Base-by-base conservation (phyloP, 352 stramenopile genomes). In the Globisporangium yorkense region DNA sequence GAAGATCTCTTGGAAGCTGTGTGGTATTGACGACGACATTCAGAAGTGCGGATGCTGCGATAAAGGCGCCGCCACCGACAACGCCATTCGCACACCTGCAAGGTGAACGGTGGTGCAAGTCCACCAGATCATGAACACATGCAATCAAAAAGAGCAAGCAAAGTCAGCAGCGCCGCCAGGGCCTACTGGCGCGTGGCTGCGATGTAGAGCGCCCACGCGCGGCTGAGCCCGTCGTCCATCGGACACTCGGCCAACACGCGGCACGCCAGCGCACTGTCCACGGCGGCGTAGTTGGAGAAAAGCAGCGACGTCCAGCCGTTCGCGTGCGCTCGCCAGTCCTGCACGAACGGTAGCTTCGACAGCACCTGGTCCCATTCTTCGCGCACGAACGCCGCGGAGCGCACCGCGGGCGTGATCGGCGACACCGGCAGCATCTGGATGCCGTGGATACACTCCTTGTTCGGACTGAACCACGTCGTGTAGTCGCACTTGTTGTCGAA, bases 401-500 rank as follows among this genome's bases (percentile, higher is more conserved):
- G 75, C 2, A 79, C 71, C 16, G 71, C 62, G 51, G 74, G 65
- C 16, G 76, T 63, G 51, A 87, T 76, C 7, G 79, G 75, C 37
- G 77, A 85, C 29, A 89, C 67, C 0, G 79, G 79, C 5, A 89
- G 64, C 79, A 89, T 89, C 68, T 89, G 79, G 56, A 89, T 89
- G 52, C 79, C 79, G 63, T 89, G 79, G 49, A 89, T 89, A 62
- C 79, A 89, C 33, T 88, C 71, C 62, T 84, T 83, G 52, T 84
- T 77, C 5, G 79, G 71, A 39, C 75, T 88, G 62, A 89, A 89
- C 79, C 79, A 89, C 43, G 79, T 89, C 13, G 79, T 59, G 63
- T 87, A 89, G 63, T 89, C 79, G 46, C 68, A 82, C 52, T 89
- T 89, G 70, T 88, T 88, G 61, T 88, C 79, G 57, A 89, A 89